Evolutionary conservation across 2,329 filamentous ascomycete genomes (phyloP), one percentile per base, ranked within the genome.

Genomic region (Hypoxylon sp.): DNA sequence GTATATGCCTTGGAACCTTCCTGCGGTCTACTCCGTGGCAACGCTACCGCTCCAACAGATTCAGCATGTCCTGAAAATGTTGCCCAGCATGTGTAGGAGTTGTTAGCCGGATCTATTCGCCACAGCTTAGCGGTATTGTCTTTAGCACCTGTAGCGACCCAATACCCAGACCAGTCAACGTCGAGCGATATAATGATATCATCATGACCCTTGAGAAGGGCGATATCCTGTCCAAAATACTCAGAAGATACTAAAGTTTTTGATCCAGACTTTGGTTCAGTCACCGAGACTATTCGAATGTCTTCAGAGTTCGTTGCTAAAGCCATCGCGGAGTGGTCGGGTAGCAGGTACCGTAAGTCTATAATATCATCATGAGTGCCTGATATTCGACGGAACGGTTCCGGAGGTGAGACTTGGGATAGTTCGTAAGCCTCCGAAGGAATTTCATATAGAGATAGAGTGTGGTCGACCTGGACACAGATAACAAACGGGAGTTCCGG

Each of bases 361-460:
- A 99, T 98, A 57, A 99, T 94, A 79, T 99, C 96, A 78, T 99
- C 97, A 79, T 98, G 94, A 5, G 96, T 98, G 58, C 96, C 97
- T 3, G 95, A 97, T 72, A 99, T 97, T 48, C 93, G 89, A 72
- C 92, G 89, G 48, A 92, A 86, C 0, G 81, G 92, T 76, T 80
- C 82, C 74, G 77, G 84, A 73, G 64, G 81, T 70, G 75, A 75
- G 64, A 80, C 75, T 66, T 81, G 76, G 46, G 78, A 72, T 43
- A 73, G 67, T 38, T 79, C 57, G 38, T 81, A 70, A 10, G 78
- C 75, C 64, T 81, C 80, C 60, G 72, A 87, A 52, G 76, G 86
- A 53, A 76, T 78, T 65, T 75, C 85, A 78, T 95, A 93, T 32
- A 98, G 82, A 51, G 92, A 87, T 60, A 99, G 82, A 0, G 94